These are phyloP conservation scores for Magnaporthiopsis rhizophila DNA, from an alignment of 2,329 filamentous ascomycete genomes.

Conservation along the genomic window DNA sequence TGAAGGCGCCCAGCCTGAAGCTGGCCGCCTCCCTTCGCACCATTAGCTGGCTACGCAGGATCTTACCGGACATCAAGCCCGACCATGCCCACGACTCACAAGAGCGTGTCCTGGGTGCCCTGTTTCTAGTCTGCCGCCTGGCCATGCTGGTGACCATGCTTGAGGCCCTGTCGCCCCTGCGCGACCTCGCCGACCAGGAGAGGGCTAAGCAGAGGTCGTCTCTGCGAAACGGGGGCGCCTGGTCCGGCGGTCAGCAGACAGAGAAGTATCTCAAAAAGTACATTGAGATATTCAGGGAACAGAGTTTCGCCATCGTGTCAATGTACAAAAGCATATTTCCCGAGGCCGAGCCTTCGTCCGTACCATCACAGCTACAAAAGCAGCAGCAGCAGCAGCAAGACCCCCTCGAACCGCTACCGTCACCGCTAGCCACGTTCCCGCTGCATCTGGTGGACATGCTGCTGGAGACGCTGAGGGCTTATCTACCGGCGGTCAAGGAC, in stretches of 20 bases:
- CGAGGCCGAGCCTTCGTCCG: conserved; percentile 22
- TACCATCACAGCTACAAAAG: background rate
- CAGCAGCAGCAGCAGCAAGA: conserved; percentile 18
- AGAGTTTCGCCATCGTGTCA: conserved; percentile 91
- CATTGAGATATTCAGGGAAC: conserved; percentile 94
- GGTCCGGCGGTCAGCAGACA: conserved; percentile 77
- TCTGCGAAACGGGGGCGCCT: conserved; percentile 32
- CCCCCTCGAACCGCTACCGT: conserved; percentile 56
- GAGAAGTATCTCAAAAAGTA: conserved; percentile 92
- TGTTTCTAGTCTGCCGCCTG: conserved; percentile 83
- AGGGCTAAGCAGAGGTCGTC: conserved; percentile 35
- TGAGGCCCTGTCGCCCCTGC: conserved; percentile 74
- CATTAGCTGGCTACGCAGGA: conserved; percentile 80
- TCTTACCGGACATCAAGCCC: conserved; percentile 68
- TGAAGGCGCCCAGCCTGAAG: conserved; percentile 74
- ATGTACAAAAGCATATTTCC: conserved; percentile 90
- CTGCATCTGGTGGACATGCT: conserved; percentile 76
- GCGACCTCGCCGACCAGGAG: conserved; percentile 86
- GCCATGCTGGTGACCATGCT: conserved; percentile 73
- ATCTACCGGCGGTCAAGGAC: conserved; percentile 76
- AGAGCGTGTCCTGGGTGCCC: conserved; percentile 66
- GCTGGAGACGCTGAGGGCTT: conserved; percentile 63
- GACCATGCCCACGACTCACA: conserved; percentile 20
- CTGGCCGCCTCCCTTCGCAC: conserved; percentile 85
- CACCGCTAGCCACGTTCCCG: conserved; percentile 75